These are phyloP conservation scores for Dendrobium chrysotoxum DNA, from an alignment of 106 monocot genomes.

Conservation along the genomic window DNA sequence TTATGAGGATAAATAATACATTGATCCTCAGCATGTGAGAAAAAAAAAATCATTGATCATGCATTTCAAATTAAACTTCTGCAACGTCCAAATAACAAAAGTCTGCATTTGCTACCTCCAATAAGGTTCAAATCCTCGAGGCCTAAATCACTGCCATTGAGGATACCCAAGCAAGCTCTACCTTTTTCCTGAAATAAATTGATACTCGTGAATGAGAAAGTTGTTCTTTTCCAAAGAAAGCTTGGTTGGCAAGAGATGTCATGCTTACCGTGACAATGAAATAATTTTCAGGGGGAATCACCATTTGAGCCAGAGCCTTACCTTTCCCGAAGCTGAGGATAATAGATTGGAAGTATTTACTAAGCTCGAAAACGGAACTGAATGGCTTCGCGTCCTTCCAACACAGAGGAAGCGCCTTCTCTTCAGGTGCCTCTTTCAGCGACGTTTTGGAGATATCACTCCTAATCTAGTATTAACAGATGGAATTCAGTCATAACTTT, in stretches of 20 bases:
- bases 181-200: conserved; percentile 50
- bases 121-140: conserved; percentile 61
- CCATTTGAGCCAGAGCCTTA: conserved; percentile 24
- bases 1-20: too few relatives aligned
- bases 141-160: conserved; percentile 66
- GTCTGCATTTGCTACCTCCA: conserved; percentile 44
- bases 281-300: conserved; percentile 60
- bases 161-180: conserved; percentile 82
- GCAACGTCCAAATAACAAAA: too few relatives aligned
- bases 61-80: too few relatives aligned
- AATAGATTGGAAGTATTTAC: conserved; percentile 45
- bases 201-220: neutral
- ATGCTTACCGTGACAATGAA: conserved; percentile 57
- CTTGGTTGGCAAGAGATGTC: neutral
- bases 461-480: conserved; percentile 28
- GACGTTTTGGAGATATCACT: conserved; percentile 32
- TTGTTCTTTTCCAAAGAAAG: neutral
- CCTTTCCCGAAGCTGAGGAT: conserved; percentile 42
- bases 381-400: conserved; percentile 82
- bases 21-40: too few relatives aligned
- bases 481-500: too few relatives aligned
- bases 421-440: conserved; percentile 47
- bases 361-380: conserved; percentile 49
- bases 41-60: too few relatives aligned
- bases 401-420: conserved; percentile 56